A percentile compares a stretch with the other conserved stretches of the same genome.
Conservation (phyloP, 805 yeast species). For the Starmerella bombicola region DNA sequence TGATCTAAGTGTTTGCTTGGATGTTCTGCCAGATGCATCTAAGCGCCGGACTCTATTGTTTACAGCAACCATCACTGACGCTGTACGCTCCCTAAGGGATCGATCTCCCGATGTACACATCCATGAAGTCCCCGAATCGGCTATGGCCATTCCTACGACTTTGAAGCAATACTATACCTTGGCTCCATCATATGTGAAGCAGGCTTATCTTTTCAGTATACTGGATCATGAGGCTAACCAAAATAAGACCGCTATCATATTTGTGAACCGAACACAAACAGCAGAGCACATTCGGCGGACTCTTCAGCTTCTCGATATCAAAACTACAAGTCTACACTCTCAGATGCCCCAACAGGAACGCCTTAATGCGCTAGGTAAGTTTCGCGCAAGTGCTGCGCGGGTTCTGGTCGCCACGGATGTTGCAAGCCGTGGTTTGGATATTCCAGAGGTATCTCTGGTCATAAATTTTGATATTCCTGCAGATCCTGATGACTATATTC, state of each 20-base stretch:
- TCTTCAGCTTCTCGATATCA: constrained; percentile 54
- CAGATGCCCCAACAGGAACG: constrained; percentile 90
- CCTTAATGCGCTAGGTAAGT: constrained; percentile 79
- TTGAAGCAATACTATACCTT: constrained; percentile 54
- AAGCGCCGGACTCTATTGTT: constrained; percentile 79
- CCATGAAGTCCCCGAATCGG: constrained; percentile 64
- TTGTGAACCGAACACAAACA: constrained; percentile 79
- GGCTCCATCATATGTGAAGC: constrained; percentile 80
- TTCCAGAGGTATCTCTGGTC: constrained; percentile 82
- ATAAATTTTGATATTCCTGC: constrained; percentile 88
- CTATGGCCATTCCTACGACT: constrained; percentile 70
- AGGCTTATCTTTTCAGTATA: constrained; percentile 66
- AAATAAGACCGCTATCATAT: constrained; percentile 65
- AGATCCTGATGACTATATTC: constrained; percentile 92
- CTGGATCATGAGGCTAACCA: constrained; percentile 50
- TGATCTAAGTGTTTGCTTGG: constrained; percentile 62
- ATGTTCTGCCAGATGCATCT: constrained; percentile 54
- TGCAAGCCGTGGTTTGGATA: constrained; percentile 94
- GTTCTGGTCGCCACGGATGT: constrained; percentile 92
- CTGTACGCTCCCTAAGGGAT: constrained; percentile 68
- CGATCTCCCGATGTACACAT: constrained; percentile 44
- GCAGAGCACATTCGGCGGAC: constrained; percentile 81
- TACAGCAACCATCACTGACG: constrained; percentile 92
- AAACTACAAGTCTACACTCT: constrained; percentile 85
- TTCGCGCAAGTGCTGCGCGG: constrained; percentile 88